These are phyloP conservation scores for Corymbia citriodora DNA, from an alignment of 441 rosid species.

Conservation along the genomic window DNA sequence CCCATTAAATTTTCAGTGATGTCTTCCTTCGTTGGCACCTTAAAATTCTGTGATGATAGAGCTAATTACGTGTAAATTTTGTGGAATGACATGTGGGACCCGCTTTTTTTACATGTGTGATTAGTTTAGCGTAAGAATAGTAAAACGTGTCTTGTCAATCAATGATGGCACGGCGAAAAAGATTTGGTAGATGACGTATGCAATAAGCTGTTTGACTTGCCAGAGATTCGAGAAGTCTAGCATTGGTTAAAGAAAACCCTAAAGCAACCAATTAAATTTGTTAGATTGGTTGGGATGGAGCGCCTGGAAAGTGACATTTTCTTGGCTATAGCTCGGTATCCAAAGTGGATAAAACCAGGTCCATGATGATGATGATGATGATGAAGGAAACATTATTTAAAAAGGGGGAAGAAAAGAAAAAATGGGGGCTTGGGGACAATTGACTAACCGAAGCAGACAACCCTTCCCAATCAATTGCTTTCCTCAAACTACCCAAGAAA, in stretches of 20 bases:
- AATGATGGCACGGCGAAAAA: neutral
- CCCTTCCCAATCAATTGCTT: conserved; percentile 1
- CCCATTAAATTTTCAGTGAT: neutral
- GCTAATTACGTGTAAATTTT: neutral
- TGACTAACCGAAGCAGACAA: neutral
- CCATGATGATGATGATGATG: neutral
- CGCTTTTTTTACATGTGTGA: neutral
- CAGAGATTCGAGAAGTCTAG: neutral
- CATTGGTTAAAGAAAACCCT: neutral
- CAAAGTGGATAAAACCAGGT: neutral
- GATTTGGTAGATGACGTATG: neutral
- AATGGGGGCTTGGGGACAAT: neutral
- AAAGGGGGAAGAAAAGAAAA: neutral
- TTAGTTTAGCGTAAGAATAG: neutral
- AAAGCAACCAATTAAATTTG: neutral
- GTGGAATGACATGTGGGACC: neutral
- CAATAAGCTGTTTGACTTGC: neutral
- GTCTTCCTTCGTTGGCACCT: neutral
- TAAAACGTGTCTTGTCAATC: neutral
- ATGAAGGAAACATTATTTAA: neutral
- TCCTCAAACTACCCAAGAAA: conserved; percentile 3
- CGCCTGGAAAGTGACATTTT: neutral
- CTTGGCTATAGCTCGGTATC: neutral
- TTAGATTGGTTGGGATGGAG: neutral
- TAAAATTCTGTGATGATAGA: neutral